Conservation (phyloP, 2,329 filamentous ascomycete genomes). For the Nigrograna mackinnonii region DNA sequence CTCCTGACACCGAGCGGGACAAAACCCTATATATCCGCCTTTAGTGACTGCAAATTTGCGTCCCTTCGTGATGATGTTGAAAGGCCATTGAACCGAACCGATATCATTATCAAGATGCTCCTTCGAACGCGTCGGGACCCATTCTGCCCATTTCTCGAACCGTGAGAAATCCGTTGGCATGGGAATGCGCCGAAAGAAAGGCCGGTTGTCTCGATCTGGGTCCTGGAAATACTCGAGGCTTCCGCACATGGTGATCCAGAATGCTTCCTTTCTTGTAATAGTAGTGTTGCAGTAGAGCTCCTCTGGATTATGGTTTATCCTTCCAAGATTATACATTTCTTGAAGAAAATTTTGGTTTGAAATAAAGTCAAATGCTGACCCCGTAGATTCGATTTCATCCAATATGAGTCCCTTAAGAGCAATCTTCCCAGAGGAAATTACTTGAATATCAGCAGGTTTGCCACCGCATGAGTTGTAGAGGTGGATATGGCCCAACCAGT, state of each 20-base stretch:
- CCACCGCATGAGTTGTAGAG: background rate
- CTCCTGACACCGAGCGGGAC: background rate
- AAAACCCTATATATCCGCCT: background rate
- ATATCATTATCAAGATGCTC: background rate
- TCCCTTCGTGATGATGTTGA: background rate
- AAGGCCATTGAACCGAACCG: background rate
- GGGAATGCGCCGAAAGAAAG: background rate
- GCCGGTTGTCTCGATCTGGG: background rate
- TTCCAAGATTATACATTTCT: background rate
- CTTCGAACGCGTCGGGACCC: background rate
- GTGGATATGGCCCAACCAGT: constrained; percentile 1
- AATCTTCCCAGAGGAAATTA: background rate
- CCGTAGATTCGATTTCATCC: constrained; percentile 1
- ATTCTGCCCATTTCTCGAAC: background rate
- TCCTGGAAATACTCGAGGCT: background rate
- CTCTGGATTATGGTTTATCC: background rate
- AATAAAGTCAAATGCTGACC: background rate
- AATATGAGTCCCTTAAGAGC: background rate
- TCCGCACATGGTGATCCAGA: background rate
- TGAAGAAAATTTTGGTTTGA: background rate
- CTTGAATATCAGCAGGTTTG: background rate
- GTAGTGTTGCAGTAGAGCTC: background rate
- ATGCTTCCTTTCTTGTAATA: background rate
- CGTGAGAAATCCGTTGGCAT: background rate
- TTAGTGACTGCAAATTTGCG: background rate